Percentiles rank a stretch among this genome's conserved stretches.
Conservation (phyloP, 106 monocot genomes). For the Apostasia shenzhenica region DNA sequence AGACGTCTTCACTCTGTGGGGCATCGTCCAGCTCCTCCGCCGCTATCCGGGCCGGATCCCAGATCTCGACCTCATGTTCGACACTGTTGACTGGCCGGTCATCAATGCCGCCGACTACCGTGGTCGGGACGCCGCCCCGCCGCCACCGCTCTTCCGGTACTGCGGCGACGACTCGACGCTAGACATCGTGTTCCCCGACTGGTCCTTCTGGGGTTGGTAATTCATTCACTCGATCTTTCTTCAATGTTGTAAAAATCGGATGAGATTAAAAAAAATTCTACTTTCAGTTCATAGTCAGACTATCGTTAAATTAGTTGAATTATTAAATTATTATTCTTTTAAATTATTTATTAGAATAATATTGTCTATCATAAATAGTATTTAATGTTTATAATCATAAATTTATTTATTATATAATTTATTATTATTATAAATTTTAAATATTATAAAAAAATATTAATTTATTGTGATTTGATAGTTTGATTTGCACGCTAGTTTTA, state of each 20-base stretch:
- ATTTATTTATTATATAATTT: not conserved
- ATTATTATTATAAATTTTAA: not conserved
- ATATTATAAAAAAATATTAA: not conserved
- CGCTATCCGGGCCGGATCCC: constrained; percentile 64
- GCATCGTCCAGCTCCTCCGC: constrained; percentile 65
- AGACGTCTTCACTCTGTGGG: constrained; percentile 61
- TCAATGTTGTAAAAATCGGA: too few species aligned
- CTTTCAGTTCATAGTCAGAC: too few species aligned
- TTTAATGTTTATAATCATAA: not conserved
- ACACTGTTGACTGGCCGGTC: constrained; percentile 55
- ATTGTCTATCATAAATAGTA: too few species aligned
- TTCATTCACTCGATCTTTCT: not conserved
- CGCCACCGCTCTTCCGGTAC: constrained; percentile 54
- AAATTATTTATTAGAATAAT: too few species aligned
- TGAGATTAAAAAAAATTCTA: too few species aligned
- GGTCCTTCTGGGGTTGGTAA: constrained; percentile 96
- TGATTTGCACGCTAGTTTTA: not conserved
- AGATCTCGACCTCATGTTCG: constrained; percentile 79
- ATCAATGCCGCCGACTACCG: constrained; percentile 18
- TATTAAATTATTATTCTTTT: too few species aligned
- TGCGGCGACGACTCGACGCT: constrained; percentile 40
- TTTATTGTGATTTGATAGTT: not conserved
- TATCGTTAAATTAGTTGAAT: too few species aligned
- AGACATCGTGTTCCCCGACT: constrained; percentile 81
- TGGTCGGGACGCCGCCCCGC: constrained; percentile 1